phyloP scores from a whole-genome alignment of 2,329 filamentous ascomycete species.

The Fusarium multiceps region DNA sequence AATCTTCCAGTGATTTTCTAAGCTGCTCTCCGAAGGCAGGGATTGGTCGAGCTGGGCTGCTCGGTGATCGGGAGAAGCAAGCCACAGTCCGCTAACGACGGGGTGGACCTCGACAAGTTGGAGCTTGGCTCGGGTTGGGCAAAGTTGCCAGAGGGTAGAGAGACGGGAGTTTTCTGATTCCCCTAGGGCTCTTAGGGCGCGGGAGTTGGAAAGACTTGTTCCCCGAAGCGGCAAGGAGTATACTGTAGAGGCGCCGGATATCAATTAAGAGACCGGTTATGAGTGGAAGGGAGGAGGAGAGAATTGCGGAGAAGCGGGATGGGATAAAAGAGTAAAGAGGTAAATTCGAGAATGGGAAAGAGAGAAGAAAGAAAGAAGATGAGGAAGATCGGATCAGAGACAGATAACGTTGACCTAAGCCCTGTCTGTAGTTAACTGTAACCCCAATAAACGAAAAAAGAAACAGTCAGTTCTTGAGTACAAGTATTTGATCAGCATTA shows the following conservation, averaged over 20 bases:
- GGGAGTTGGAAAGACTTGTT: constrained; percentile 28
- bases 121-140: constrained; percentile 17
- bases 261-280: constrained; percentile 23
- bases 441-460: constrained; percentile 30
- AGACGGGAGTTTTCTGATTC: constrained; percentile 14
- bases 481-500: neutral
- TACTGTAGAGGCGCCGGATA: constrained; percentile 1
- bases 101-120: constrained; percentile 24
- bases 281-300: neutral
- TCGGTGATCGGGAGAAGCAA: constrained; percentile 14
- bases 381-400: neutral
- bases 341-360: neutral
- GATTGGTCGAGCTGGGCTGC: constrained; percentile 6
- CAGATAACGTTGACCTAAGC: constrained; percentile 8
- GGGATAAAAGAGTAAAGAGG: neutral
- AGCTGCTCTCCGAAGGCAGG: neutral
- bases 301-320: constrained; percentile 7
- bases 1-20: constrained; percentile 15
- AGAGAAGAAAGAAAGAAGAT: constrained; percentile 11
- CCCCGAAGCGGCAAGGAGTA: constrained; percentile 22
- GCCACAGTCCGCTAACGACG: constrained; percentile 31
- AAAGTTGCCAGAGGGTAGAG: constrained; percentile 13
- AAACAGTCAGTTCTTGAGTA: constrained; percentile 12
- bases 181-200: constrained; percentile 24
- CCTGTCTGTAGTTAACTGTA: neutral